Evolutionary conservation across 768 basidiomycete species (phyloP).

Genomic region (Rhodotorula paludigena): DNA sequence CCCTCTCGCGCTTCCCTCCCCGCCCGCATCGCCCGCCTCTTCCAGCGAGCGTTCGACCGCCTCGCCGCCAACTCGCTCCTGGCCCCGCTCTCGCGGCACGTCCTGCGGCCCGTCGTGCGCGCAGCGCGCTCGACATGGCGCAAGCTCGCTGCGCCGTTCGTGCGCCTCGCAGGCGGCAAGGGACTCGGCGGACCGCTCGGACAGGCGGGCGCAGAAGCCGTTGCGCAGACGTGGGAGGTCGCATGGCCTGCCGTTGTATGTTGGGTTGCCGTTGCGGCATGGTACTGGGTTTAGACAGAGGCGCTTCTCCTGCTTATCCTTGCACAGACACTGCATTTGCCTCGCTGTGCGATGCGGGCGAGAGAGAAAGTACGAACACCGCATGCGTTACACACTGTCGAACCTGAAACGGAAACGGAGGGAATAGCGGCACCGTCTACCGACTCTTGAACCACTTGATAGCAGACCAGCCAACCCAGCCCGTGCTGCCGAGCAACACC

Average conservation of each 20-base stretch:
- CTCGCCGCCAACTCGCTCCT: slow-evolving; percentile 15
- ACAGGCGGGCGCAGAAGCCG: slow-evolving; percentile 8
- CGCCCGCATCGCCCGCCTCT: neutral
- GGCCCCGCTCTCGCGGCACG: neutral
- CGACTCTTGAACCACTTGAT: neutral
- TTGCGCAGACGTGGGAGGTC: neutral
- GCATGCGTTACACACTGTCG: no score
- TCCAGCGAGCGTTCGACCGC: neutral
- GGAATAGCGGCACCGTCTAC: neutral
- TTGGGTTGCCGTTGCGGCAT: slow-evolving; percentile 7
- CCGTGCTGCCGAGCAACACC: neutral
- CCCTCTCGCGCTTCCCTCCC: neutral
- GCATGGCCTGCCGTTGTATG: neutral
- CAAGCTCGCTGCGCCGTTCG: neutral
- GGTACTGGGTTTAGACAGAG: slow-evolving; percentile 3
- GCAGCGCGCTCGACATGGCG: neutral
- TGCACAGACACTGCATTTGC: neutral
- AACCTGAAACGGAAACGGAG: no score
- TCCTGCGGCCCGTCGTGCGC: neutral
- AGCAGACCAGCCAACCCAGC: neutral
- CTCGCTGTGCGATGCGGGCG: neutral
- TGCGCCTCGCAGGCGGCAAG: neutral
- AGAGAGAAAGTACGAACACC: no score
- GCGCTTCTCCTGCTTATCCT: no score
- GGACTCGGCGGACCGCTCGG: neutral